Conservation (phyloP, 192 early-diverging fungal species). For the Coemansia sp. region DNA sequence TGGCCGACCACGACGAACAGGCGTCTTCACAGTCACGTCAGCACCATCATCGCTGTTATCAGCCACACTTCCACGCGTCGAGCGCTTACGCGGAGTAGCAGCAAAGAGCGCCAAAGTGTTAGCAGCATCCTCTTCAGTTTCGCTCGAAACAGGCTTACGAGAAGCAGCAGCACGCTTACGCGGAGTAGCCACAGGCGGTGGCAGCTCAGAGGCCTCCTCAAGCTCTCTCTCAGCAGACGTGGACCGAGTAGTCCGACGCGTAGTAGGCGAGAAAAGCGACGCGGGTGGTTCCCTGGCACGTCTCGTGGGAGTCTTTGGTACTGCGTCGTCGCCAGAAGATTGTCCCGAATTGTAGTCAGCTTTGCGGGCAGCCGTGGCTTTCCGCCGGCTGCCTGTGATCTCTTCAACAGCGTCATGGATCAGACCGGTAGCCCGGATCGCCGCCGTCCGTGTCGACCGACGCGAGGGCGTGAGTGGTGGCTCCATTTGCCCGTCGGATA, state of each 20-base stretch:
- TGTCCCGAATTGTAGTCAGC: neutral
- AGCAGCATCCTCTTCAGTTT: constrained; percentile 1
- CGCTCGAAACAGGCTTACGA: neutral
- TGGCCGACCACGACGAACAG: constrained; percentile 12
- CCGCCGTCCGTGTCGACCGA: constrained; percentile 37
- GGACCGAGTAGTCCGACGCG: constrained; percentile 6
- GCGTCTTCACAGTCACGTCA: constrained; percentile 10
- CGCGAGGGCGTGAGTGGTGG: constrained; percentile 32
- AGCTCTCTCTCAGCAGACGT: constrained; percentile 6
- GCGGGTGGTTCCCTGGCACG: constrained; percentile 3
- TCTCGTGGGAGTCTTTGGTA: constrained; percentile 7
- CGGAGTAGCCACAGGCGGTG: constrained; percentile 8
- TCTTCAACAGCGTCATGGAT: constrained; percentile 25
- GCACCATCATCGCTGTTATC: neutral
- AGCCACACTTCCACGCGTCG: constrained; percentile 9
- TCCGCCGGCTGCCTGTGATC: constrained; percentile 15
- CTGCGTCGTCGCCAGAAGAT: constrained; percentile 22
- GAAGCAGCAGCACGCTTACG: constrained; percentile 17
- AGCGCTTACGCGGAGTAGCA: constrained; percentile 25
- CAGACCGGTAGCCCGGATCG: constrained; percentile 27
- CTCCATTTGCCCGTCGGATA: constrained; percentile 5
- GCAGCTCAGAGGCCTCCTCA: constrained; percentile 1
- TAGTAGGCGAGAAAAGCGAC: neutral
- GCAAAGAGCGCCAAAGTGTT: constrained; percentile 6
- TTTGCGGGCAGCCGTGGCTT: constrained; percentile 15